Base-by-base conservation (phyloP, 2,329 filamentous ascomycete species). In the Macrophomina tecta region DNA sequence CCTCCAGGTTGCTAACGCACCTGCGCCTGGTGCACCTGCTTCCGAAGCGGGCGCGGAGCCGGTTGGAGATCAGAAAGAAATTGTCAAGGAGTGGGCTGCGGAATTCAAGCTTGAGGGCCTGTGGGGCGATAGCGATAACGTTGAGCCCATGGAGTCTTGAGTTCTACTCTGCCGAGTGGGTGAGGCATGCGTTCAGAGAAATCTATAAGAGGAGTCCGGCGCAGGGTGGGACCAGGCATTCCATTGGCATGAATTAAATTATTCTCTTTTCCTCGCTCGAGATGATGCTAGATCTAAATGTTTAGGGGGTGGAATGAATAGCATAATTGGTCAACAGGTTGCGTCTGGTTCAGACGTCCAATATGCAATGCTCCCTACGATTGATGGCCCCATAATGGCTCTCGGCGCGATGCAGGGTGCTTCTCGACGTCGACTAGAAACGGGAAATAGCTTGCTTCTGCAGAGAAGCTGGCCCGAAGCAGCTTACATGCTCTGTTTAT, bases 91-190 rank as follows among this genome's bases (percentile, higher is more conserved):
- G 77, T 97, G 94, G 93, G 92, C 94, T 7, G 89, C 92, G 73
- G 94, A 98, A 80, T 98, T 99, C 81, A 94, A 94, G 82, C 85
- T 99, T 8, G 95, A 97, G 69, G 95, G 93, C 1, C 81, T 99
- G 14, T 98, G 92, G 91, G 93, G 92, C 11, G 89, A 93, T 75
- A 88, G 82, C 45, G 78, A 77, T n/a, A 42, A 51, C 46, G 76
- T 73, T 61, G 76, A 77, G 66, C 73, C 74, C 40, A 79, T 79
- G 77, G 77, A 79, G 68, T 68, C 69, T 65, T 74, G 34, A 48
- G n/a, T 52, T 9, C 23, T 18, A 11, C 7, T 30, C 12, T 23
- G 3, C 5, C 11, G 40, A 3, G n/a, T 34, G 16, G 8, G 42
- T 5, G 30, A 23, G 40, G 9, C 23, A 55, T n/a, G 28, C 12